Percentiles rank a stretch among this genome's conserved stretches.
These are phyloP conservation scores for Trichoderma semiorbis DNA, from an alignment of 2,329 filamentous ascomycete species.

Conservation along the genomic window DNA sequence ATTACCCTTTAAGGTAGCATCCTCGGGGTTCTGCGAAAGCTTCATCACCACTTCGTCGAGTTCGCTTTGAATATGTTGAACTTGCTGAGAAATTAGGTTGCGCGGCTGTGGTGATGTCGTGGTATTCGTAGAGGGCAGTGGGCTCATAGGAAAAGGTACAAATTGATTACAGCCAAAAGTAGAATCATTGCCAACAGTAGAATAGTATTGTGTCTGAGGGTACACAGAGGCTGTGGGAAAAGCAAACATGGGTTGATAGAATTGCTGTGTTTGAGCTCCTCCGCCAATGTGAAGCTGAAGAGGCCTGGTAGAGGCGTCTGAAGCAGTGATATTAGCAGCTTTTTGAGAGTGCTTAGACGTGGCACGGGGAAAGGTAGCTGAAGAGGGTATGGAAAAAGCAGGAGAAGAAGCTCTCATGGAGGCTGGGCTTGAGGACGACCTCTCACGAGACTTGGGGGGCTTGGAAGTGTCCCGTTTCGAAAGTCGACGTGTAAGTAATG, in stretches of 20 bases:
- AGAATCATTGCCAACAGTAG: not conserved
- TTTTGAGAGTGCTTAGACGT: not conserved
- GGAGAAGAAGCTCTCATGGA: not conserved
- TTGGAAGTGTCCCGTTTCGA: slow-evolving; percentile 3
- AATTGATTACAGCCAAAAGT: not conserved
- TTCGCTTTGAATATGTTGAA: slow-evolving; percentile 28
- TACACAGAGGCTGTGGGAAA: not conserved
- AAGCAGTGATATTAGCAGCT: not conserved
- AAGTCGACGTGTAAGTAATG: not conserved
- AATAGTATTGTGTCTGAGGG: not conserved
- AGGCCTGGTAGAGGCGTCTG: not conserved
- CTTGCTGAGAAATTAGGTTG: slow-evolving; percentile 19
- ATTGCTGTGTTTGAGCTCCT: not conserved
- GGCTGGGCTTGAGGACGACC: slow-evolving; percentile 4
- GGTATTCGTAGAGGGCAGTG: not conserved
- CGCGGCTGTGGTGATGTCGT: not conserved
- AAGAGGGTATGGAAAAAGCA: slow-evolving; percentile 14
- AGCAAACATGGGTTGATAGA: slow-evolving; percentile 17
- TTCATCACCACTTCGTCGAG: slow-evolving; percentile 28
- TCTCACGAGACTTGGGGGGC: not conserved
- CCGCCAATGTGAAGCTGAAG: not conserved
- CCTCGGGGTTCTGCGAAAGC: slow-evolving; percentile 25
- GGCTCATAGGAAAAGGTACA: not conserved
- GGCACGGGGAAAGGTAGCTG: slow-evolving; percentile 12
- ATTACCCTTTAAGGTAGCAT: slow-evolving; percentile 25